A percentile compares a stretch with the other conserved stretches of the same genome.
These are phyloP conservation scores for Symbiodinium natans DNA, from an alignment of 73 alveolate genomes.

Conservation along the genomic window DNA sequence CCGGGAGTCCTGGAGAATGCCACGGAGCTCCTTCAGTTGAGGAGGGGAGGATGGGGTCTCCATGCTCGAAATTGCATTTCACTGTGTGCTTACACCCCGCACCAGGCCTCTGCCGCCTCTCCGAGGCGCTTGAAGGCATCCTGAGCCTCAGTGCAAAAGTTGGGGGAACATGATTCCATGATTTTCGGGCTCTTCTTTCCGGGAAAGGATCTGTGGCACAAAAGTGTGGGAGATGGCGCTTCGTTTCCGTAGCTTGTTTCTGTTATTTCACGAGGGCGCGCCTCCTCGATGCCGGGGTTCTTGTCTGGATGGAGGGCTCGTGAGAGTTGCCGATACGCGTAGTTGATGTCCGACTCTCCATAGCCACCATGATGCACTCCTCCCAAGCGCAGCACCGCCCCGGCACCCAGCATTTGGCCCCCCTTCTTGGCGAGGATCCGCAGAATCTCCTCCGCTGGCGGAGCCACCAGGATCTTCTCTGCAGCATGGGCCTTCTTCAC, in stretches of 20 bases:
- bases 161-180: too few relatives aligned
- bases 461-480: conserved; percentile 65
- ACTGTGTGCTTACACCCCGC: too few relatives aligned
- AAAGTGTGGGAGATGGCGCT: too few relatives aligned
- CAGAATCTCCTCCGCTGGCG: conserved; percentile 69
- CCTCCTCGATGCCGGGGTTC: conserved; percentile 73
- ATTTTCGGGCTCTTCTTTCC: too few relatives aligned
- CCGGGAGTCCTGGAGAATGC: conserved; percentile 43
- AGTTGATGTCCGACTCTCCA: conserved; percentile 89
- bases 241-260: too few relatives aligned
- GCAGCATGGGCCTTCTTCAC: conserved; percentile 82
- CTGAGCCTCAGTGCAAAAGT: too few relatives aligned
- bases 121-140: conserved; percentile 81
- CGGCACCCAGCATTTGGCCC: conserved; percentile 77
- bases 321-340: conserved; percentile 78
- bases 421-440: conserved; percentile 46
- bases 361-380: conserved; percentile 93
- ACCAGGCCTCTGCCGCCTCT: conserved; percentile 68
- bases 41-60: too few relatives aligned
- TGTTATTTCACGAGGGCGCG: too few relatives aligned
- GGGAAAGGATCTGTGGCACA: too few relatives aligned
- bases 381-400: conserved; percentile 76
- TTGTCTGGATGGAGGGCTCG: conserved; percentile 80
- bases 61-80: too few relatives aligned
- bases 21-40: conserved; percentile 32